Base-by-base conservation (phyloP, 352 stramenopile species). In the Phytopythium kandeliae region DNA sequence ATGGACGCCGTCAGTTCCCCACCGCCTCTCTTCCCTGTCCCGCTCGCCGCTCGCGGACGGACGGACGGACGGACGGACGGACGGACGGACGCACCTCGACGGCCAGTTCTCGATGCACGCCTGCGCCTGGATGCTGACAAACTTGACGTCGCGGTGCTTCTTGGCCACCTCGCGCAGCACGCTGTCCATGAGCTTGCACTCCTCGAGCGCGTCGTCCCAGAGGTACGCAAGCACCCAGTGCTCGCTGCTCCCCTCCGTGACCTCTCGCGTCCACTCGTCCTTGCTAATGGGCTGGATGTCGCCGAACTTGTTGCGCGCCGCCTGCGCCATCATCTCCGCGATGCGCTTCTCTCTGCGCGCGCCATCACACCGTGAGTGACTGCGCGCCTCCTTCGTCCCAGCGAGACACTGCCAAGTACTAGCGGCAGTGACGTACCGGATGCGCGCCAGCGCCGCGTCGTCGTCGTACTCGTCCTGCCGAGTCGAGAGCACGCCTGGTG, bases 91-190 rank as follows among this genome's bases (percentile, higher is more conserved):
- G 24, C 57, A 80, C 60, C 74, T 65, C 30, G 84, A 53, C 25
- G 91, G 91, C 89, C 88, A 97, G 65, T 97, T 97, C 65, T 97
- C 88, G 43, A 97, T 89, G 26, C 83, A 92, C 9, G 85, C 76
- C 51, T 91, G 85, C 28, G 83, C 87, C 52, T 93, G 84, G 57
- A 97, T 97, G 60, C 86, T 94, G 51, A 97, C 85, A 51, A 97
- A 97, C 67, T 97, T 97, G 54, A 97, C 73, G 53, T 95, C 85
- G 51, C 78, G 78, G 61, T 97, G 87, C 51, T 83, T 86, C 57
- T 77, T 78, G 21, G 86, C 88, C 19, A 97, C 73, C 17, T 69
- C 71, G 9, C 82, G 75, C 16, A 97, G 73, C 25, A 92, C 68
- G 54, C 93, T 73, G 54, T 97, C 87, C 82, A 97, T 93, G 40